Percentiles rank a stretch among this genome's conserved stretches.
Conservation (phyloP, 441 rosid genomes). For the Gossypium gossypioides region DNA sequence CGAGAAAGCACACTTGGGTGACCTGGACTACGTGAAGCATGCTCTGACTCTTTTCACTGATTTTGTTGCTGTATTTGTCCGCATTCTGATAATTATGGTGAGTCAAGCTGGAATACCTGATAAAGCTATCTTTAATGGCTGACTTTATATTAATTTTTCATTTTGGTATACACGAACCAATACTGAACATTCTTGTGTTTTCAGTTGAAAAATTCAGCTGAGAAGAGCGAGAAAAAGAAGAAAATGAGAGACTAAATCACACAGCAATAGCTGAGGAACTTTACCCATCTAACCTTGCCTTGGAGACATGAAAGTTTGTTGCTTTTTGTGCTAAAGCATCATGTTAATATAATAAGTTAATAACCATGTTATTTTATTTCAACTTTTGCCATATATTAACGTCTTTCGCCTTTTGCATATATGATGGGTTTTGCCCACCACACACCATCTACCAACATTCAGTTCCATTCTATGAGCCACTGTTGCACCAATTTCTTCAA, state of each 20-base stretch:
- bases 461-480: no score
- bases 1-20: conserved; percentile 73
- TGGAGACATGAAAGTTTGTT: not conserved
- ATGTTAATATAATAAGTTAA: not conserved
- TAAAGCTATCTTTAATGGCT: not conserved
- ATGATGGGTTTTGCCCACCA: no score
- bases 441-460: no score
- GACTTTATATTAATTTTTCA: not conserved
- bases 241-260: conserved; percentile 33
- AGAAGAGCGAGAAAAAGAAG: conserved; percentile 55
- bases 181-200: not conserved
- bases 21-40: conserved; percentile 72
- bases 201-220: conserved; percentile 62
- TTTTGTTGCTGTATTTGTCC: conserved; percentile 60
- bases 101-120: conserved; percentile 1
- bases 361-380: no score
- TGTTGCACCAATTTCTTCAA: not conserved
- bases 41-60: conserved; percentile 63
- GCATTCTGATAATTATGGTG: conserved; percentile 71
- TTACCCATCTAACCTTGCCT: not conserved
- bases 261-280: not conserved
- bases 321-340: not conserved
- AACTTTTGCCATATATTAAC: no score
- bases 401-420: no score
- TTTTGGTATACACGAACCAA: not conserved